Percentiles rank a stretch among this genome's conserved stretches.
Conservation (phyloP, 495 filamentous ascomycete species). For the Clavariopsis aquatica region DNA sequence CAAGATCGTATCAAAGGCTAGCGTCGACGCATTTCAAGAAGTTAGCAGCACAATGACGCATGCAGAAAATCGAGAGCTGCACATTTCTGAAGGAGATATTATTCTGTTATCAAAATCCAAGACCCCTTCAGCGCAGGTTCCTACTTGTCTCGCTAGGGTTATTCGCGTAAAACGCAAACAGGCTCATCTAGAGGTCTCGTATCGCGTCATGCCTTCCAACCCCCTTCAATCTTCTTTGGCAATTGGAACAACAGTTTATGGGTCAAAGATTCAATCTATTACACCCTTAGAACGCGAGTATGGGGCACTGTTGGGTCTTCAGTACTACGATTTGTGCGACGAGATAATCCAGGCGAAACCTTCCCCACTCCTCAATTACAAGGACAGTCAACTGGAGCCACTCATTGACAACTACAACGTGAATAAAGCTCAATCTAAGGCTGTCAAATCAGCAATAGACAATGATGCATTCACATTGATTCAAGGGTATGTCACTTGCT, state of each 20-base stretch:
- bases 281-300: conserved; percentile 93
- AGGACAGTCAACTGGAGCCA: conserved; percentile 65
- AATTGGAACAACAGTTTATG: conserved; percentile 66
- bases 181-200: conserved; percentile 77
- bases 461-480: conserved; percentile 96
- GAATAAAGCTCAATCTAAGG: conserved; percentile 88
- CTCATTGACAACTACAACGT: conserved; percentile 75
- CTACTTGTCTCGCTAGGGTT: conserved; percentile 85
- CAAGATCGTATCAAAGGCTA: conserved; percentile 80
- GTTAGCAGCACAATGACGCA: conserved; percentile 78
- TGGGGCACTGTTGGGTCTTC: conserved; percentile 80
- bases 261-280: conserved; percentile 81
- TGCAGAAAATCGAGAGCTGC: conserved; percentile 66
- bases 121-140: conserved; percentile 58
- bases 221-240: conserved; percentile 54
- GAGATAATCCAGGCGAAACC: conserved; percentile 88
- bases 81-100: conserved; percentile 81
- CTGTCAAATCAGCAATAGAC: conserved; percentile 84
- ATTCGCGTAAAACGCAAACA: conserved; percentile 77
- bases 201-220: conserved; percentile 68
- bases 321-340: conserved; percentile 93
- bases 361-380: conserved; percentile 79
- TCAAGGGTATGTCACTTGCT: conserved; percentile 64
- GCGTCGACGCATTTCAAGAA: conserved; percentile 90
- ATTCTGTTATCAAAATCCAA: conserved; percentile 74